Conservation (phyloP, 495 filamentous ascomycete genomes). For the Parathielavia hyrcaniae region DNA sequence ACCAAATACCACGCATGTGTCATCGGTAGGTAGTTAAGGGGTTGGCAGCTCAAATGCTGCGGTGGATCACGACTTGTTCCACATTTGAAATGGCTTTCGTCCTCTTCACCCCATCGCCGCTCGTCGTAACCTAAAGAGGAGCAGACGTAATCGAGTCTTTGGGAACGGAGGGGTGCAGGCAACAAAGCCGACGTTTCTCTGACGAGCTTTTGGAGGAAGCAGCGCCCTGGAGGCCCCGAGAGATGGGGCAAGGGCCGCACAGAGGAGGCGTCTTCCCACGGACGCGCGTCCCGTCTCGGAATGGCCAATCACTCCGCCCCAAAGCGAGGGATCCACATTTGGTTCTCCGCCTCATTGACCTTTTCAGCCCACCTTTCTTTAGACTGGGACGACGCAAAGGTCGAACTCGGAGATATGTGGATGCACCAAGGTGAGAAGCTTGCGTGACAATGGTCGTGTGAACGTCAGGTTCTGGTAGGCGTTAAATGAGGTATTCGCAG, state of each 20-base stretch:
- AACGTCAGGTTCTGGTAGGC: no score
- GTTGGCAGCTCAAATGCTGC: neutral
- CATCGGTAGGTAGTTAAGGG: constrained; percentile 1
- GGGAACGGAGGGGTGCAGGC: constrained; percentile 14
- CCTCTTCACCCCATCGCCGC: neutral
- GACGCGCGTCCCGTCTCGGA: constrained; percentile 28
- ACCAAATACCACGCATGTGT: constrained; percentile 11
- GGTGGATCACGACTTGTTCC: neutral
- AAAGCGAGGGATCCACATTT: constrained; percentile 24
- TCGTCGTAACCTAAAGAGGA: neutral
- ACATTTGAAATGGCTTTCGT: neutral
- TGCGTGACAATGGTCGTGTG: no score
- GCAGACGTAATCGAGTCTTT: constrained; percentile 8
- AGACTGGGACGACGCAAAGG: neutral
- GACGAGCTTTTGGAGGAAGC: neutral
- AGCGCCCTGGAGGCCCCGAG: neutral
- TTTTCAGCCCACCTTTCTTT: neutral
- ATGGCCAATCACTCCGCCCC: constrained; percentile 30
- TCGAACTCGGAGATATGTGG: neutral
- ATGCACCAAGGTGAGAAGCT: no score
- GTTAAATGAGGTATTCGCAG: no score
- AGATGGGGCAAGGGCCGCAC: constrained; percentile 20
- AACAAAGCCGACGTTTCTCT: constrained; percentile 9
- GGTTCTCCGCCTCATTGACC: constrained; percentile 23
- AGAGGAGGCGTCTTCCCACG: constrained; percentile 24